Evolutionary conservation across 1,139 yeast species (phyloP), one percentile per base, ranked within the genome.

Genomic region (Sugiyamaella novakii): DNA sequence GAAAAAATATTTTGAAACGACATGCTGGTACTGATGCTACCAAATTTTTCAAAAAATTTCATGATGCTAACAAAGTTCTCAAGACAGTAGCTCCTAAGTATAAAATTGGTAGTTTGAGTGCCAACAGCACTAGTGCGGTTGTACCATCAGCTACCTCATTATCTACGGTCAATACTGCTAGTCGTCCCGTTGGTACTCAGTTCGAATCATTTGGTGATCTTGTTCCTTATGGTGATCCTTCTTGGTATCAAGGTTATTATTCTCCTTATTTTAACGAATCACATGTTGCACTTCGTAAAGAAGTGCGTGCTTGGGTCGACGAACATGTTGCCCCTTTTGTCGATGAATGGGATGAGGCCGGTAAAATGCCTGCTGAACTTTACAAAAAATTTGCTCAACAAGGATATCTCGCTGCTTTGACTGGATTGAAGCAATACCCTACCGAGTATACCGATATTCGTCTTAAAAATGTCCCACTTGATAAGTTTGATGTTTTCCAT

Each of bases 11-110:
- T 36, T 80, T 92, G 43, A 67, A 82, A 41, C 78, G 79, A 52
- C 86, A 83, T 60, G 97, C 95, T 6, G 98, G 98, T 18, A 83
- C 81, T 63, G 98, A 92, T 66, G 97, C 95, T 5, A 82, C 95
- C 11, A 86, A 84, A 61, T 77, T 85, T 52, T 92, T 89, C 66
- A 70, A 73, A 64, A 67, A 68, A 52, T 72, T 70, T 59, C 78
- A 75, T 64, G 75, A 72, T 54, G 71, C 63, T 40, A 64, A 63
- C 30, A 63, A 58, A 43, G 70, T 74, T 17, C 65, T 76, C 61
- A 62, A 64, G 55, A 70, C 67, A 57, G 67, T 61, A 50, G 72
- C 72, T 43, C 55, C 58, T 49, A 68, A 72, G 56, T 64, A 61
- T 56, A 62, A 65, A 46, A 69, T 72, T 48, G 76, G 76, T 47